Evolutionary conservation across 2,329 filamentous ascomycete species (phyloP).

Genomic region (Lasiodiplodia theobromae): DNA sequence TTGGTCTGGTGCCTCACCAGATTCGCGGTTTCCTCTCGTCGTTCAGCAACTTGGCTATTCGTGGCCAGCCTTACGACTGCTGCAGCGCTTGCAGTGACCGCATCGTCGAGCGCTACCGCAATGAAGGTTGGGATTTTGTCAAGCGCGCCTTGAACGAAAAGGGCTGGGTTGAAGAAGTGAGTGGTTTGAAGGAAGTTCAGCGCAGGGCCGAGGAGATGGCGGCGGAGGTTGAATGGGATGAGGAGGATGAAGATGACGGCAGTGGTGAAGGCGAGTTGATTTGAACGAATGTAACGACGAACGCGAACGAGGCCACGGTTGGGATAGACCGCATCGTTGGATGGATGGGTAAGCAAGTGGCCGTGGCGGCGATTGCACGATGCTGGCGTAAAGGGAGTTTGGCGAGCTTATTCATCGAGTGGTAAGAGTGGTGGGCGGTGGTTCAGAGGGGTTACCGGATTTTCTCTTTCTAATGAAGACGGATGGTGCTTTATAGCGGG

Average conservation of each 20-base stretch:
- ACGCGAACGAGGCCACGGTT: neutral
- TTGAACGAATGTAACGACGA: slow-evolving; percentile 10
- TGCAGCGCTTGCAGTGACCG: slow-evolving; percentile 81
- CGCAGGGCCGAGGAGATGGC: slow-evolving; percentile 55
- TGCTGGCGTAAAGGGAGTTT: neutral
- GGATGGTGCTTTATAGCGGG: neutral
- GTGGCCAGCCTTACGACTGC: slow-evolving; percentile 77
- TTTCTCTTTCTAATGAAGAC: neutral
- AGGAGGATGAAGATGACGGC: slow-evolving; percentile 50
- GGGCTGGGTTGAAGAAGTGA: slow-evolving; percentile 80
- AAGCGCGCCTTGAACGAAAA: slow-evolving; percentile 75
- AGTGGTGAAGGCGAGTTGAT: slow-evolving; percentile 65
- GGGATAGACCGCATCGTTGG: neutral
- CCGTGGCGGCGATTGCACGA: neutral
- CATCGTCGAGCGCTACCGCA: slow-evolving; percentile 71
- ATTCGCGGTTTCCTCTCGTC: slow-evolving; percentile 78
- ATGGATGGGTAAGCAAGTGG: neutral
- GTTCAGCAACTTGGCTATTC: slow-evolving; percentile 77
- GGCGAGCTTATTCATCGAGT: neutral
- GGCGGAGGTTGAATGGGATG: slow-evolving; percentile 67
- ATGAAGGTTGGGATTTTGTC: slow-evolving; percentile 78
- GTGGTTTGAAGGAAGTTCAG: slow-evolving; percentile 73
- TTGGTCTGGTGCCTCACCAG: slow-evolving; percentile 78
- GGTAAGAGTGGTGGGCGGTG: neutral
- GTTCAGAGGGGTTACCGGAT: neutral